Evolutionary conservation across 441 rosid genomes (phyloP).

Genomic region (Kokia cookei): DNA sequence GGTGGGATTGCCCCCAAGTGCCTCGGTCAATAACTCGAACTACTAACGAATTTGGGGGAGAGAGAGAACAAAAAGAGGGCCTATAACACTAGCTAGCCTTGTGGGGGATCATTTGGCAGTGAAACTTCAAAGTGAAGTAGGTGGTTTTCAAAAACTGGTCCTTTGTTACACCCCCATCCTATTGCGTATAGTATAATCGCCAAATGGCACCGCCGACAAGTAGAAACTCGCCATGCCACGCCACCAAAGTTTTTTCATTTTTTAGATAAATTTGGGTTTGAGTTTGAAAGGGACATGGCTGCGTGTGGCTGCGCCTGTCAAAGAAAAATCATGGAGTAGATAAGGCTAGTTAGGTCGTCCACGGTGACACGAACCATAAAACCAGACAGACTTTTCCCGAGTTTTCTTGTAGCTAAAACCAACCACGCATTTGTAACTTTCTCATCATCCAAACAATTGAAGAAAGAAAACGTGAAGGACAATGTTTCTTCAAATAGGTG

Average conservation of each 20-base stretch:
- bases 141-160: background rate
- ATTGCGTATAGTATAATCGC: background rate
- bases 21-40: background rate
- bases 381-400: background rate
- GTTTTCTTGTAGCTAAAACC: background rate
- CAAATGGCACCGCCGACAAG: background rate
- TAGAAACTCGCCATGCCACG: background rate
- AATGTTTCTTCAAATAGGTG: background rate
- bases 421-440: background rate
- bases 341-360: slow-evolving; percentile 6
- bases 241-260: background rate
- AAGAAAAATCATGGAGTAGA: background rate
- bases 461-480: background rate
- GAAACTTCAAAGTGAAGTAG: background rate
- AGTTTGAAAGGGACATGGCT: background rate
- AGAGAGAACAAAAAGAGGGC: background rate
- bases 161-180: background rate
- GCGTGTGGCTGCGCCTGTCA: background rate
- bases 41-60: background rate
- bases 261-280: background rate
- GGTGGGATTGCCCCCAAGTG: too few relatives aligned
- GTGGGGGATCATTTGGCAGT: background rate
- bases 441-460: background rate
- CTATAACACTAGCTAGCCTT: too few relatives aligned
- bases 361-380: background rate